Evolutionary conservation across 805 yeast species (phyloP), one percentile per base, ranked within the genome.

Genomic region (Lipomyces starkeyi): DNA sequence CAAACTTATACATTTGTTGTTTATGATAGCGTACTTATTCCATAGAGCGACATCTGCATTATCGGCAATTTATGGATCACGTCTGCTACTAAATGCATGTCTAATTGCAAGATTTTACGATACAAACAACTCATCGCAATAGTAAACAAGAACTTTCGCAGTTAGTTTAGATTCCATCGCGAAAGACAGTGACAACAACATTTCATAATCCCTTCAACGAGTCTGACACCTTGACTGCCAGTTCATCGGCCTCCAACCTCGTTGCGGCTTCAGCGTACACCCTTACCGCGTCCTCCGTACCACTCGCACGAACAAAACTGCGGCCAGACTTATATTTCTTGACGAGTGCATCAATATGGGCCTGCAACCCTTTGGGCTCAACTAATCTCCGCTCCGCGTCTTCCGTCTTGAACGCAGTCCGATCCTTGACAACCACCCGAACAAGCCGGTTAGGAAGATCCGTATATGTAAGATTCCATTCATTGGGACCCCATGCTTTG

Each of bases 201-300:
- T 43, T 35, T 43, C 49, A 64, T 14, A 62, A 67, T 14, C 62
- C 66, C 56, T 64, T 64, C 37, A 79, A 66, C 29, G 75, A 68
- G 37, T 73, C 73, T 20, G 73, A 59, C 20, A 79, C 80, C 49
- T 74, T 73, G n/a, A 70, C 61, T 3, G 78, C 81, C 55, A 90
- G 79, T 49, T 78, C 78, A 25, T 81, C 83, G 34, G 88, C 87
- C 29, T 83, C 84, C 11, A 77, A 79, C 54, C 74, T 74, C 0
- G 86, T 84, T 2, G 81, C 82, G 0, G 97, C 97, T 78, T 95
- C 99, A 0, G 97, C 95, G 73, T 95, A 95, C 6, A 95, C 91
- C 74, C 99, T 86, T 1, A 95, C 98, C 0, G 97, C 98, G 78
- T 95, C 96, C 78, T 95, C 99, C 0, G 99, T 95, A 14, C 99